These are phyloP conservation scores for Yarrowia sp. DNA, from an alignment of 805 yeast species.

Conservation along the genomic window DNA sequence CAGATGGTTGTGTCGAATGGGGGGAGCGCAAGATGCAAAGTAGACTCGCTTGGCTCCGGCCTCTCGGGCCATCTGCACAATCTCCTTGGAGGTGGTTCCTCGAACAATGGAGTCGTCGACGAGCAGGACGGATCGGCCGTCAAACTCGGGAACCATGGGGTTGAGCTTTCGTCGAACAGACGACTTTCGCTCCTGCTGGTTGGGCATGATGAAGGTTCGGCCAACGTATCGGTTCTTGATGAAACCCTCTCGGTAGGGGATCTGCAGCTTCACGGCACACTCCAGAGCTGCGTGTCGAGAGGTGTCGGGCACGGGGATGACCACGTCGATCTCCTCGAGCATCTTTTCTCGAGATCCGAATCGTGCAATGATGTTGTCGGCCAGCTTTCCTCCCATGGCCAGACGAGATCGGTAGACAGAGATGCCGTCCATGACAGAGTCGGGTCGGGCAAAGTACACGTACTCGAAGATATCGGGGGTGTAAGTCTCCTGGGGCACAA, in stretches of 20 bases:
- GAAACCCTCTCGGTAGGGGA: constrained; percentile 95
- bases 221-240: constrained; percentile 97
- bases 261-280: constrained; percentile 78
- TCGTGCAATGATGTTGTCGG: constrained; percentile 63
- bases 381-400: constrained; percentile 91
- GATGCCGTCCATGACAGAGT: constrained; percentile 94
- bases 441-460: constrained; percentile 98
- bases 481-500: constrained; percentile 75
- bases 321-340: constrained; percentile 79
- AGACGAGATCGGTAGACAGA: constrained; percentile 92
- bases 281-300: constrained; percentile 95
- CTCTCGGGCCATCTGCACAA: constrained; percentile 97
- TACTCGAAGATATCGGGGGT: constrained; percentile 97
- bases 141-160: constrained; percentile 94
- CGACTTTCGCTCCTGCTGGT: constrained; percentile 91
- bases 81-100: constrained; percentile 96
- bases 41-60: constrained; percentile 97
- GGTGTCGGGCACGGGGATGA: constrained; percentile 97
- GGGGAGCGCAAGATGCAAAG: constrained; percentile 97
- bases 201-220: constrained; percentile 98
- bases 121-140: constrained; percentile 79
- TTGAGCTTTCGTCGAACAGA: constrained; percentile 93
- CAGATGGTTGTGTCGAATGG: constrained; percentile 94
- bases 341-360: constrained; percentile 57
- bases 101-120: constrained; percentile 98